Conservation (phyloP, 2,329 filamentous ascomycete genomes). For the Coniochaeta pulveracea region DNA sequence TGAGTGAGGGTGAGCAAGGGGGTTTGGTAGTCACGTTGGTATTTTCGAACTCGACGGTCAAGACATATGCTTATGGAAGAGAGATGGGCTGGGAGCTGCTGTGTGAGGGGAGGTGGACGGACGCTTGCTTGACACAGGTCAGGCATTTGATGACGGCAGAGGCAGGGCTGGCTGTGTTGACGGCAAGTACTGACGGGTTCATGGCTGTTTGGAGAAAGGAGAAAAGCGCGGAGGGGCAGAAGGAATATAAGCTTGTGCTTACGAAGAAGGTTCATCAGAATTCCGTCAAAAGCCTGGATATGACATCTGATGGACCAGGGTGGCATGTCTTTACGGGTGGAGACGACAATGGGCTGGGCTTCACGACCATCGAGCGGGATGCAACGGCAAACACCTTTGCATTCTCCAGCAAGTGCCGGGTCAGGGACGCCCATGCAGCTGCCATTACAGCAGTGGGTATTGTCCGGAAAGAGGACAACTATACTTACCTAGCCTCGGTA, state of each 20-base stretch:
- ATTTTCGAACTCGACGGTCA: constrained; percentile 75
- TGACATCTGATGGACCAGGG: constrained; percentile 14
- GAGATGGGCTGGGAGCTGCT: constrained; percentile 34
- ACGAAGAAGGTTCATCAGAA: constrained; percentile 60
- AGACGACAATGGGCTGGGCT: constrained; percentile 72
- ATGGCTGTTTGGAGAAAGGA: constrained; percentile 45
- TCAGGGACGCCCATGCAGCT: constrained; percentile 56
- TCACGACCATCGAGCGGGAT: constrained; percentile 19
- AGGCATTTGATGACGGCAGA: constrained; percentile 29
- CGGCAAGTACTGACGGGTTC: constrained; percentile 73
- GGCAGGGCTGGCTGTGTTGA: constrained; percentile 36
- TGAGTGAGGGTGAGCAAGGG: constrained; percentile 18
- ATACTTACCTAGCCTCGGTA: constrained; percentile 26
- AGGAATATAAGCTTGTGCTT: constrained; percentile 12
- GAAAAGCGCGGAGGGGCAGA: neutral
- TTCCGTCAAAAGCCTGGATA: constrained; percentile 57
- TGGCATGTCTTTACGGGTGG: constrained; percentile 62
- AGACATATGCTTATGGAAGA: constrained; percentile 40
- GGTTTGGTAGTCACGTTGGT: constrained; percentile 48
- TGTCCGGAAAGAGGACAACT: constrained; percentile 13
- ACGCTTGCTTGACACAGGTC: constrained; percentile 64
- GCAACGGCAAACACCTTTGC: constrained; percentile 5
- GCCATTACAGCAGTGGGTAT: constrained; percentile 51
- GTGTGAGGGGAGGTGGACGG: constrained; percentile 49
- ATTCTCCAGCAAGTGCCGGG: constrained; percentile 15